Base-by-base conservation (phyloP, 805 yeast genomes). In the Starmerella vitae region DNA sequence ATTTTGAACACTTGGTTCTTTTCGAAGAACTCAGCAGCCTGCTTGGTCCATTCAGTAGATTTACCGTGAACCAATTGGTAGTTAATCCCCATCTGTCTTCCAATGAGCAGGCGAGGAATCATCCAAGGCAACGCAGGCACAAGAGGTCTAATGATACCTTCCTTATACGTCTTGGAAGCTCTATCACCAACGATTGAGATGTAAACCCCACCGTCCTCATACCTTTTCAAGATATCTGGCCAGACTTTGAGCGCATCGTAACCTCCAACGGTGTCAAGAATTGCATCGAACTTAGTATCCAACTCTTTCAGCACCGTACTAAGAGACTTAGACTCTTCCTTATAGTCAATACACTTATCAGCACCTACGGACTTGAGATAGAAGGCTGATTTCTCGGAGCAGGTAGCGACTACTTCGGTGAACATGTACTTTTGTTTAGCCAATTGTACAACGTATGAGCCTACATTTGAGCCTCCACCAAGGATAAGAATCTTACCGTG, bases 391-490 rank as follows among this genome's bases (percentile, higher is more conserved):
- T 61, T 53, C 0, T 67, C 56, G 2, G 78, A 73, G 52, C 77
- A 71, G 3, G 74, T 65, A 20, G 71, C 74, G 4, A 71, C 76
- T 18, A 82, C 70, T 10, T 66, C 65, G 20, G 60, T 59, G 7
- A 73, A 71, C 2, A 64, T 58, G 40, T 63, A 63, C 34, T 59
- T 54, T 29, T 66, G 55, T 54, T 70, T 76, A 8, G 77, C 72
- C 30, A 79, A 55, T 55, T 76, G 81, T 26, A 72, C 61, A 3
- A 68, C 63, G 43, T 63, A 66, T 21, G 66, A 54, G 18, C 86
- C 85, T 13, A 78, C 85, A 12, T 76, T 60, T 1, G 93, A 74
- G 7, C 80, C 76, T 20, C 79, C 88, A 28, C 94, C 94, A 34
- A 79, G 61, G 17, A 82, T 66, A 34, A 80, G 62, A 30, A 45